Percentiles rank a stretch among this genome's conserved stretches.
Evolutionary conservation across 805 yeast species (phyloP).

Genomic region (Yarrowia sp.): DNA sequence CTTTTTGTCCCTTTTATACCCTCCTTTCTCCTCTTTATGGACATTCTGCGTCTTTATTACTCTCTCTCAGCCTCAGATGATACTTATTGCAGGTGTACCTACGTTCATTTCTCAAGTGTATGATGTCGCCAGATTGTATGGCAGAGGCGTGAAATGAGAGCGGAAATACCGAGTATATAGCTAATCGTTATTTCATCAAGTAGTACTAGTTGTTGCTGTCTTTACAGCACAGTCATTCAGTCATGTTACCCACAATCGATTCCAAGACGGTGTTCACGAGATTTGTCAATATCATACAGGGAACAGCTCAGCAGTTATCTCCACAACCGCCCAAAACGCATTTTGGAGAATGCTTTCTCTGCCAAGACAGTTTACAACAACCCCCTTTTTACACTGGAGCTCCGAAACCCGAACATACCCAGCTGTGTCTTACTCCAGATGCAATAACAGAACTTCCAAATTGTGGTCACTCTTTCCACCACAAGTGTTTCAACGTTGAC

Average conservation of each 20-base stretch:
- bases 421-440: neutral
- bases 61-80: no score
- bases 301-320: neutral
- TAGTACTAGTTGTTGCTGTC: no score
- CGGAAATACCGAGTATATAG: no score
- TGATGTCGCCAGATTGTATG: no score
- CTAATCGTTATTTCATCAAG: no score
- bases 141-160: no score
- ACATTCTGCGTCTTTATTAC: no score
- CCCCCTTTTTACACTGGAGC: neutral
- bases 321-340: neutral
- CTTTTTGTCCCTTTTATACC: no score
- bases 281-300: neutral
- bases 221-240: no score
- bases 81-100: no score
- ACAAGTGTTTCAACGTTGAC: neutral
- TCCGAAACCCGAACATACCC: neutral
- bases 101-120: no score
- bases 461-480: constrained; percentile 9
- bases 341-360: neutral
- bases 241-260: neutral
- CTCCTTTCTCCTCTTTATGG: no score
- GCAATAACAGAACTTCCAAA: neutral
- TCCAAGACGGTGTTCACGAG: neutral
- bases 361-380: neutral